phyloP scores from a whole-genome alignment of 345 rosid genomes.

The Gossypium longicalyx region DNA sequence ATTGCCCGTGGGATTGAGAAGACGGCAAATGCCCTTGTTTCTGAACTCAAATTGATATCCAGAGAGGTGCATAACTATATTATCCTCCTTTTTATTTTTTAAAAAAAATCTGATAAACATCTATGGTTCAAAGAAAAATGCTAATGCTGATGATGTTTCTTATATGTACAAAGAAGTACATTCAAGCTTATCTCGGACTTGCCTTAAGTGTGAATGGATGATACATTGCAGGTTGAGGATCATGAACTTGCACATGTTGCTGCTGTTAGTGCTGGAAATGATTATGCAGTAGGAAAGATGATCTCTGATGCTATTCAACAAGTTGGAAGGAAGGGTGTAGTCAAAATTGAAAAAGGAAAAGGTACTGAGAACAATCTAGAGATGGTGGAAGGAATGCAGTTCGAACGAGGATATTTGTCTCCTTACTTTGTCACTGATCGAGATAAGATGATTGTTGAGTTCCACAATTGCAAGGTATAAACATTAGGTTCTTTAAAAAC shows the following conservation, averaged over 20 bases:
- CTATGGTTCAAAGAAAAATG: no score
- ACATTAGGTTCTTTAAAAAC: slow-evolving; percentile 6
- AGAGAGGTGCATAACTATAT: slow-evolving; percentile 53
- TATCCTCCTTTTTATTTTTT: background rate
- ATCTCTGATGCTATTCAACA: slow-evolving; percentile 55
- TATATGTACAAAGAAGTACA: background rate
- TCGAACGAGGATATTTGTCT: slow-evolving; percentile 80
- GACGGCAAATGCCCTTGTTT: slow-evolving; percentile 67
- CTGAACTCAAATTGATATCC: slow-evolving; percentile 81
- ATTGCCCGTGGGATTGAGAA: slow-evolving; percentile 80
- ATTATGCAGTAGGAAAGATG: slow-evolving; percentile 67
- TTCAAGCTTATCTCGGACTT: background rate
- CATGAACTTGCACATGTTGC: slow-evolving; percentile 83
- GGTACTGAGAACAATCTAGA: slow-evolving; percentile 49
- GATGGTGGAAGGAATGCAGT: slow-evolving; percentile 89
- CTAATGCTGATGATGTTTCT: background rate
- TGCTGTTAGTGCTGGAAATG: slow-evolving; percentile 87
- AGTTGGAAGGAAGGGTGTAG: slow-evolving; percentile 72
- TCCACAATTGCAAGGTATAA: slow-evolving; percentile 76
- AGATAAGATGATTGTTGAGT: slow-evolving; percentile 59
- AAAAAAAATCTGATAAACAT: no score
- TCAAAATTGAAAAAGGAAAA: slow-evolving; percentile 72
- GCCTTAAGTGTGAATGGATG: slow-evolving; percentile 7
- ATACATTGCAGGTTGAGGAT: slow-evolving; percentile 61
- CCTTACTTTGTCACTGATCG: slow-evolving; percentile 75